Conservation (phyloP, 495 filamentous ascomycete genomes). For the Lineolata rhizophorae region DNA sequence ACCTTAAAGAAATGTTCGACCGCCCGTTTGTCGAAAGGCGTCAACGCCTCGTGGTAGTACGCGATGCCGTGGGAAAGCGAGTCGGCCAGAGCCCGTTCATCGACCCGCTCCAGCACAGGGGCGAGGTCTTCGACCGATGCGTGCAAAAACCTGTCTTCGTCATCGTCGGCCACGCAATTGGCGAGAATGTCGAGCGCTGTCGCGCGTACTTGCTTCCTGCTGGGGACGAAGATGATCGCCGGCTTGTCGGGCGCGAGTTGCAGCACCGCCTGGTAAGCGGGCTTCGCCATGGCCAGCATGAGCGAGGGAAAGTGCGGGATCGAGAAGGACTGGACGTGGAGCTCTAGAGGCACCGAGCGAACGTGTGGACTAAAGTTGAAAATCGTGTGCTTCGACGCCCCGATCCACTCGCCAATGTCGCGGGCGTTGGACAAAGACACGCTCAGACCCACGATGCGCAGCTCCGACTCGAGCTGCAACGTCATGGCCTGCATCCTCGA, state of each 20-base stretch:
- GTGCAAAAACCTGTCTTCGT: constrained; percentile 86
- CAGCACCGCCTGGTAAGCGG: constrained; percentile 65
- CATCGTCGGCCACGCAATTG: constrained; percentile 66
- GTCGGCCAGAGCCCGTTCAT: constrained; percentile 72
- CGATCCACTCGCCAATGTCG: constrained; percentile 96
- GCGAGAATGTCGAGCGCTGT: constrained; percentile 78
- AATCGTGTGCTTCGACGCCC: constrained; percentile 93
- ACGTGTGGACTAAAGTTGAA: constrained; percentile 95
- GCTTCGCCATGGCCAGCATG: constrained; percentile 96
- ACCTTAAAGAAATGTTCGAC: constrained; percentile 77
- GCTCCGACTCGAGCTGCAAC: constrained; percentile 58
- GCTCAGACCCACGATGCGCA: constrained; percentile 79
- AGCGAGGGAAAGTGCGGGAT: constrained; percentile 94
- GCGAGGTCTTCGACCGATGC: constrained; percentile 56
- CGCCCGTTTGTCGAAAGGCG: constrained; percentile 71
- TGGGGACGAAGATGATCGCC: constrained; percentile 77
- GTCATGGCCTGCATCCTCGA: constrained; percentile 96
- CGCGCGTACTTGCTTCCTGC: constrained; percentile 70
- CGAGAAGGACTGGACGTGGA: constrained; percentile 87
- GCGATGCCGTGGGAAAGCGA: constrained; percentile 91
- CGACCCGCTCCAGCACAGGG: constrained; percentile 58
- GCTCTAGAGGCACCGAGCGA: constrained; percentile 68
- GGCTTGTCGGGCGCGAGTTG: constrained; percentile 76
- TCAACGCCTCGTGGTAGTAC: constrained; percentile 90
- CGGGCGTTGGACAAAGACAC: constrained; percentile 84